phyloP scores from a whole-genome alignment of 2,329 filamentous ascomycete genomes.

The Fusarium coicis region DNA sequence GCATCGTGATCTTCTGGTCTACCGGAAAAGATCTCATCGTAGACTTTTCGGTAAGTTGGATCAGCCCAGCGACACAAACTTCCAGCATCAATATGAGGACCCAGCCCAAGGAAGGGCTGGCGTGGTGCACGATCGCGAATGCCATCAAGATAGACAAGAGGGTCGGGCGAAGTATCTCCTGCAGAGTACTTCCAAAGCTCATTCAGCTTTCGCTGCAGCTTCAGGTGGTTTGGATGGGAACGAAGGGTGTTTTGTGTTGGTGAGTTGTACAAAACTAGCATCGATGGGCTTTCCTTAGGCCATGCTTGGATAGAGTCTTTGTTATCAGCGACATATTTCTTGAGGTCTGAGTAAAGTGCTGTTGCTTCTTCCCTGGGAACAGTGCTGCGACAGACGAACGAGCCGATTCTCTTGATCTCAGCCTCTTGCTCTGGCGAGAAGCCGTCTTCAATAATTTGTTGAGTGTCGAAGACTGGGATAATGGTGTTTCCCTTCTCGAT shows the following conservation, averaged over 20 bases:
- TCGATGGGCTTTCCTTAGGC: constrained; percentile 9
- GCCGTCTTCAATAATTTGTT: background rate
- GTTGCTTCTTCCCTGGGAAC: background rate
- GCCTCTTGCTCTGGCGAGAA: background rate
- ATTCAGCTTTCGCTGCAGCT: background rate
- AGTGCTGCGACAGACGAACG: background rate
- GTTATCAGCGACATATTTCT: background rate
- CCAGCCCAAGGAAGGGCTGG: constrained; percentile 50
- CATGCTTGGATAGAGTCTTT: background rate
- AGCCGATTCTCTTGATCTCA: background rate
- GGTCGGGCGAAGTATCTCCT: accelerated
- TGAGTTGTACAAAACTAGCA: background rate
- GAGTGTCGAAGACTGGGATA: background rate
- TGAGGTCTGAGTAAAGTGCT: background rate
- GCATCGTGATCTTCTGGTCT: background rate
- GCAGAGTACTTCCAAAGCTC: background rate
- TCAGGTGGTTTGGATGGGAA: background rate
- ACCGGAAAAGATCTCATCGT: background rate
- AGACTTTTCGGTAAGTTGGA: constrained; percentile 11
- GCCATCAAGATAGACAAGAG: background rate
- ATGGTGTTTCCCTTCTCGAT: background rate
- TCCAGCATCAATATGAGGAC: constrained; percentile 57
- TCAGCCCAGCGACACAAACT: constrained; percentile 55
- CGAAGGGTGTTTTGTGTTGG: background rate
- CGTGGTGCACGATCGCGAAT: constrained; percentile 24